Base-by-base conservation (phyloP, 495 filamentous ascomycete species). In the Aspergillus ellipticus region DNA sequence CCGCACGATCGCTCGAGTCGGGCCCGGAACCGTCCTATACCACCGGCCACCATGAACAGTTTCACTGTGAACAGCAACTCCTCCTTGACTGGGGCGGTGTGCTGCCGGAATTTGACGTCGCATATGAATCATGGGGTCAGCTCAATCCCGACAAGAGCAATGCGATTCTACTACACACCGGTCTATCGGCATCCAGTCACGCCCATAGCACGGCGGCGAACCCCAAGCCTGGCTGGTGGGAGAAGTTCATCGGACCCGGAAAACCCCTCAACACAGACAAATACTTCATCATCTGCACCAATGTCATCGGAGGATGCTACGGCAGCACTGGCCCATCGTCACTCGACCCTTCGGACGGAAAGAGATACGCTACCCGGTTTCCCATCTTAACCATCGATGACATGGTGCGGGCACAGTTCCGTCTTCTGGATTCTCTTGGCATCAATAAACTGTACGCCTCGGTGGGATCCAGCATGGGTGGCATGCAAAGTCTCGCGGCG, bases 1-100 rank as follows among this genome's bases (percentile, higher is more conserved):
- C 85, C 57, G 82, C 84, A 28, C 77, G 83, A 46, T 90, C 90
- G 2, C 78, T 88, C 11, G 79, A 79, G 33, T 82, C 83, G 17
- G 94, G 94, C 2, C 94, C 94, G 3, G 94, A 99, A 62, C 94
- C 94, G 1, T 89, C 90, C 6, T 99, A 99, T 70, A 96, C 90
- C 0, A 88, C 87, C 56, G 94, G 94, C 51, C 78, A 82, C 9
- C 93, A 95, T 56, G 79, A 86, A 58, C 81, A 65, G 41, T 96
- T 88, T 70, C 86, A 84, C 58, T 93, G 84, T 51, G 57, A 82
- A 8, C 74, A 89, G 11, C 87, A 94, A 6, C 70, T 97, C 2
- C 77, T 95, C 0, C 82, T 97, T 7, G 95, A 99, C 66, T 97
- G 95, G 85, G 94, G 95, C 50, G 94, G 94, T 19, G 79, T 90